These are phyloP conservation scores for Gillenia trifoliata DNA, from an alignment of 306 rosid genomes.

Conservation along the genomic window DNA sequence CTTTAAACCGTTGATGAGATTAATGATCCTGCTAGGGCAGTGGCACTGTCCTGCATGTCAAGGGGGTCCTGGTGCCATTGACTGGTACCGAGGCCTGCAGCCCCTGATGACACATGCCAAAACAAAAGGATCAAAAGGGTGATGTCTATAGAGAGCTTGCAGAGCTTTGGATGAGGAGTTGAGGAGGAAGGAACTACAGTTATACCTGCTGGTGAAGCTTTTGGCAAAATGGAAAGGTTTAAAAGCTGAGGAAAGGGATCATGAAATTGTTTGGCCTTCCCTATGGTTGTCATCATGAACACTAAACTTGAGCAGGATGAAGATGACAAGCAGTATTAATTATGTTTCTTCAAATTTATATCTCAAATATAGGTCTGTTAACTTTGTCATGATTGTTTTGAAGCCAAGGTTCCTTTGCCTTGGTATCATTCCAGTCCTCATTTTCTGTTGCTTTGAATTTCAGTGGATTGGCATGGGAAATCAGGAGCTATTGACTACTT, in stretches of 20 bases:
- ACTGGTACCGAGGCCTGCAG: conserved; percentile 83
- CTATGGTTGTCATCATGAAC: conserved; percentile 71
- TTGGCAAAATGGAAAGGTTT: conserved; percentile 86
- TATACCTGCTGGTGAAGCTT: conserved; percentile 61
- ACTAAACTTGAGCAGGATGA: conserved; percentile 69
- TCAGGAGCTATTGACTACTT: conserved; percentile 77
- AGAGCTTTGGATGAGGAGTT: conserved; percentile 73
- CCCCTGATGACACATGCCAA: conserved; percentile 79
- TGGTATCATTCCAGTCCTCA: conserved; percentile 6
- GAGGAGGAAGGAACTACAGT: conserved; percentile 55
- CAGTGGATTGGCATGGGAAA: conserved; percentile 62
- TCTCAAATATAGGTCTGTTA: background rate
- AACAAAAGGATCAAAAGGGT: conserved; percentile 75
- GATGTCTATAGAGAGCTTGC: conserved; percentile 77
- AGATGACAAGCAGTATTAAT: conserved; percentile 55
- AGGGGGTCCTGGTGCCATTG: conserved; percentile 87
- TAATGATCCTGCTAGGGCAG: conserved; percentile 62
- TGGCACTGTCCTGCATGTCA: conserved; percentile 95
- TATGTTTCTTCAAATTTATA: background rate
- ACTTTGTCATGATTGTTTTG: background rate
- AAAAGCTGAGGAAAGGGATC: conserved; percentile 57
- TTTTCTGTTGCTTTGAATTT: background rate
- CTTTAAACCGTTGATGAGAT: conserved; percentile 44
- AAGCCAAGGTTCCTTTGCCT: background rate
- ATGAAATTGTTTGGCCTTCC: conserved; percentile 90